Evolutionary conservation across 2,329 filamentous ascomycete genomes (phyloP).

Genomic region (Claviceps africana): DNA sequence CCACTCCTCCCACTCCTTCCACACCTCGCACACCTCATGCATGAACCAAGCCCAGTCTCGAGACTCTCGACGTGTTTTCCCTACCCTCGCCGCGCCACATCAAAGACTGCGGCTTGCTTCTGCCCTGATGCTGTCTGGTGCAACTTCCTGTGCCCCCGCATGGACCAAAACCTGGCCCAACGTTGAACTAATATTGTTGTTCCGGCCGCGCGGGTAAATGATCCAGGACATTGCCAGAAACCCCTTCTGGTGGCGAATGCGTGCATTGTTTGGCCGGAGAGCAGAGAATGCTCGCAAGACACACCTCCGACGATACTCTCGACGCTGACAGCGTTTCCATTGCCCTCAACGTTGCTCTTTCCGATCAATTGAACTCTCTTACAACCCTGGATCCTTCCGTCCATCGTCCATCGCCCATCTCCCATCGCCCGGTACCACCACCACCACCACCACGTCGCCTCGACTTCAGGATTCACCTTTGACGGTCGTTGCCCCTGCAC

Average conservation of each 20-base stretch:
- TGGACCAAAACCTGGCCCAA: background rate
- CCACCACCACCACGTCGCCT: conserved; percentile 5
- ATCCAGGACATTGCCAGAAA: background rate
- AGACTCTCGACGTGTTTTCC: background rate
- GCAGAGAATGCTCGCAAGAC: conserved; percentile 1
- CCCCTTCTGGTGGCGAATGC: background rate
- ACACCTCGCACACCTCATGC: background rate
- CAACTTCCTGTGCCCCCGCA: background rate
- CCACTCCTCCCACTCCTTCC: too few relatives aligned
- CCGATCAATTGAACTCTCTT: background rate
- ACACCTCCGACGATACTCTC: background rate
- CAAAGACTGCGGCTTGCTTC: conserved; percentile 1
- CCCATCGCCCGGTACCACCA: conserved; percentile 2
- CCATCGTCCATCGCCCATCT: background rate
- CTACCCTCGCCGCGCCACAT: background rate
- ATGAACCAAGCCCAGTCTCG: background rate
- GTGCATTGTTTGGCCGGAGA: background rate
- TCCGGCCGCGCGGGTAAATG: background rate
- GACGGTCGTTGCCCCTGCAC: conserved; percentile 17
- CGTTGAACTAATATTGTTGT: background rate
- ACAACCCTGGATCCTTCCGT: conserved; percentile 3
- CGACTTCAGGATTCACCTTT: conserved; percentile 14
- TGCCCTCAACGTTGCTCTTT: background rate
- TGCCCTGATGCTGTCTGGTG: background rate
- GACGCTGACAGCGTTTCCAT: background rate